Evolutionary conservation across 768 basidiomycete genomes (phyloP).

Genomic region (Boletus rubroflammeus): DNA sequence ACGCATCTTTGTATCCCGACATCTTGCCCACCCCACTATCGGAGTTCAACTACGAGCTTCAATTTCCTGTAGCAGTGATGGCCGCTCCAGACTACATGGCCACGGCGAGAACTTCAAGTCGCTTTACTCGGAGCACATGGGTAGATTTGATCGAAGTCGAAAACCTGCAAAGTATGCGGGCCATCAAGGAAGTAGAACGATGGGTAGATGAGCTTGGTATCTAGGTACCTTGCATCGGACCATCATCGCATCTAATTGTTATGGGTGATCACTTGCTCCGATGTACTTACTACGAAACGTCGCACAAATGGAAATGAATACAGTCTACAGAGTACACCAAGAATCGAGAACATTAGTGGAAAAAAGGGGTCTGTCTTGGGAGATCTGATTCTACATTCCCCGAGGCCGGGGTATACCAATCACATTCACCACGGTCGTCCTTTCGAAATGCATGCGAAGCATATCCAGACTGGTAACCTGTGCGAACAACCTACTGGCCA

Average conservation of each 20-base stretch:
- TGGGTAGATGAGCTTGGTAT: slow-evolving; percentile 59
- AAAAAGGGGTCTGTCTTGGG: not conserved
- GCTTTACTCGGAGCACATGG: slow-evolving; percentile 39
- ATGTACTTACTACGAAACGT: not conserved
- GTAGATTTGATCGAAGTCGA: slow-evolving; percentile 39
- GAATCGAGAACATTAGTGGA: not conserved
- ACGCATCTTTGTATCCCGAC: slow-evolving; percentile 30
- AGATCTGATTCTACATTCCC: not conserved
- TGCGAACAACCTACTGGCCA: too few relatives aligned
- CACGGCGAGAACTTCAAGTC: slow-evolving; percentile 34
- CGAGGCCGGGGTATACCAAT: not conserved
- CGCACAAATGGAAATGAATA: not conserved
- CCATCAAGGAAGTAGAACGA: slow-evolving; percentile 40
- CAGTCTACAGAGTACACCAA: not conserved
- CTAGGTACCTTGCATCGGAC: slow-evolving; percentile 21
- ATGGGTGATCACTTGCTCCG: not conserved
- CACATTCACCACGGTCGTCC: not conserved
- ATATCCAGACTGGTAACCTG: not conserved
- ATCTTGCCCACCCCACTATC: slow-evolving; percentile 36
- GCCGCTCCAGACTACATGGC: slow-evolving; percentile 34
- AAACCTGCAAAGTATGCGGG: slow-evolving; percentile 36
- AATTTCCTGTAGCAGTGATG: slow-evolving; percentile 58
- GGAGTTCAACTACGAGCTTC: slow-evolving; percentile 60
- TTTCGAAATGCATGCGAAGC: not conserved
- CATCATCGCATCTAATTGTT: not conserved